phyloP scores from a whole-genome alignment of 768 basidiomycete species.

The Termitomyces eurrhizus region DNA sequence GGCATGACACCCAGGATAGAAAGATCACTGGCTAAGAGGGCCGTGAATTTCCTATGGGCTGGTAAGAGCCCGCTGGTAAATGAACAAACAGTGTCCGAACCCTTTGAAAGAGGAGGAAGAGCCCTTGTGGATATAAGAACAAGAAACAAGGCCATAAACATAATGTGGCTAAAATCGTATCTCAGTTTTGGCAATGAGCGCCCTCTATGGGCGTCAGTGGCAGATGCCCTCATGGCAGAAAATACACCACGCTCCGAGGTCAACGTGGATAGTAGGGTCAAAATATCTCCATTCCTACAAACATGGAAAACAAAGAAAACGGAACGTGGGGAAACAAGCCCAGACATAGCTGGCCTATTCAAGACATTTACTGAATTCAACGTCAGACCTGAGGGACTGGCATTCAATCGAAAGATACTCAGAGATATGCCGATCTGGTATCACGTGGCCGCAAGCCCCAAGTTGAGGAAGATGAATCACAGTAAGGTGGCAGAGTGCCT shows the following conservation, averaged over 20 bases:
- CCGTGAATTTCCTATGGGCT: too few species aligned
- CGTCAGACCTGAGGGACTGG: too few species aligned
- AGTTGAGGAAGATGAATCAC: too few species aligned
- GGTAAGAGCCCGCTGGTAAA: too few species aligned
- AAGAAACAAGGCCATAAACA: not conserved
- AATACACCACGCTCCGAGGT: not conserved
- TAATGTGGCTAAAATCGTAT: not conserved
- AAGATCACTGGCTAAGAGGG: too few species aligned
- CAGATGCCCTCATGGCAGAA: not conserved
- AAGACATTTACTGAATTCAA: too few species aligned
- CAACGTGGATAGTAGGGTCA: not conserved
- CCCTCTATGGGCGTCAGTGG: not conserved
- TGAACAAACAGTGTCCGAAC: not conserved
- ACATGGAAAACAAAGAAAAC: not conserved
- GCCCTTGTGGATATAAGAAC: not conserved
- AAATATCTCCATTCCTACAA: not conserved
- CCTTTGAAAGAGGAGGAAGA: not conserved
- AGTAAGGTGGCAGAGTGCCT: too few species aligned
- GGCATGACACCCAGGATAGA: not conserved
- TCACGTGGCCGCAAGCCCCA: too few species aligned
- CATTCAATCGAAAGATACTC: too few species aligned
- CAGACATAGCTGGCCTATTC: not conserved
- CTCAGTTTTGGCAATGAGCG: not conserved
- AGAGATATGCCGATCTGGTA: too few species aligned
- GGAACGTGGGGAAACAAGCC: rapidly evolving